These are phyloP conservation scores for Hypoxylon rickii DNA, from an alignment of 495 filamentous ascomycete genomes.

Conservation along the genomic window DNA sequence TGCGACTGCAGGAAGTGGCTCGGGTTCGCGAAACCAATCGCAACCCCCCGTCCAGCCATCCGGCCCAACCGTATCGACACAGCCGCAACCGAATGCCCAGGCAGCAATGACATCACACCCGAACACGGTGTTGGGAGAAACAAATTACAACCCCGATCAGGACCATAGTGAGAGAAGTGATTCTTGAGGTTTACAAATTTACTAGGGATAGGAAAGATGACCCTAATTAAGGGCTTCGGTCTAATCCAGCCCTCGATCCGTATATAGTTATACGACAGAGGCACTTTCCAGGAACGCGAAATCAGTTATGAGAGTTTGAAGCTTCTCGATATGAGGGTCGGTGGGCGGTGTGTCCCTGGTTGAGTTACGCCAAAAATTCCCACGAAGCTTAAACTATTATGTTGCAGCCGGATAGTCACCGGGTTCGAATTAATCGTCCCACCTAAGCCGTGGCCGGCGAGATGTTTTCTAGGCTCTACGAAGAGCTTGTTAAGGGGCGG, in stretches of 20 bases:
- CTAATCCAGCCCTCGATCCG: conserved; percentile 10
- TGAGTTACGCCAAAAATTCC: background rate
- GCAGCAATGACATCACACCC: conserved; percentile 53
- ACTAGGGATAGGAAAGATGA: background rate
- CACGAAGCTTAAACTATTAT: conserved; percentile 1
- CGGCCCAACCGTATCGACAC: conserved; percentile 53
- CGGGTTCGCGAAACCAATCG: conserved; percentile 46
- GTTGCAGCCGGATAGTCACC: background rate
- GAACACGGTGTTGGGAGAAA: conserved; percentile 65
- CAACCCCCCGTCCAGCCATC: conserved; percentile 44
- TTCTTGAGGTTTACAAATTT: conserved; percentile 15
- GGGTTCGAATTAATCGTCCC: background rate
- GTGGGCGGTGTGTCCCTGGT: conserved; percentile 6
- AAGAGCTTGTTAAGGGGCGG: background rate
- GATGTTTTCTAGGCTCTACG: background rate
- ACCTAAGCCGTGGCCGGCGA: background rate
- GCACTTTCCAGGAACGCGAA: conserved; percentile 24
- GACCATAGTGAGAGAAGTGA: conserved; percentile 50
- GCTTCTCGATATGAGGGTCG: conserved; percentile 17
- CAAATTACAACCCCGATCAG: conserved; percentile 68
- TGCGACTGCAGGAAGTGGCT: conserved; percentile 59
- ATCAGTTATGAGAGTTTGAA: conserved; percentile 21
- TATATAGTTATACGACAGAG: conserved; percentile 23
- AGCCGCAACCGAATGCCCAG: conserved; percentile 53
- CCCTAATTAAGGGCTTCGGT: conserved; percentile 13